Percentiles rank a stretch among this genome's conserved stretches.
Conservation (phyloP, 1,284 basidiomycete species). For the Rhodotorula sp. region DNA sequence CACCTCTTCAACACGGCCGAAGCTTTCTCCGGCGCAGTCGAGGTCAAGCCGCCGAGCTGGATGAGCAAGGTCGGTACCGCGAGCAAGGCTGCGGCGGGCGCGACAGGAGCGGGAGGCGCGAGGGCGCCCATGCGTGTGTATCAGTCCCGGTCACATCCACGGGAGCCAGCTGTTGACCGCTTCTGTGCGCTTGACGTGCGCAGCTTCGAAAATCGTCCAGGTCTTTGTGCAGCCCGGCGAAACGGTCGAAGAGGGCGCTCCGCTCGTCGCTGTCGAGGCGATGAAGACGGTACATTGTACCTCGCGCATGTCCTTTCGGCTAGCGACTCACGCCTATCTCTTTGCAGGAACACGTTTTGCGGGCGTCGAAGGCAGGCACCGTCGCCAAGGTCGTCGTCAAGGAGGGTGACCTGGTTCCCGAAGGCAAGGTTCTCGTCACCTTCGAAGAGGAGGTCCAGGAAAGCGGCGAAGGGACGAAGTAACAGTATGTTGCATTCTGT, state of each 20-base stretch:
- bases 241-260: slow-evolving; percentile 47
- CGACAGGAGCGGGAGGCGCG: slow-evolving; percentile 21
- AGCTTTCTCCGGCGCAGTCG: slow-evolving; percentile 25
- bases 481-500: no score
- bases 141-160: neutral
- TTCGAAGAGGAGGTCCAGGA: slow-evolving; percentile 25
- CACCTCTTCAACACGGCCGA: slow-evolving; percentile 37
- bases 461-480: neutral
- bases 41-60: slow-evolving; percentile 33
- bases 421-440: slow-evolving; percentile 88
- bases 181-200: neutral
- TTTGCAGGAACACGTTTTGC: slow-evolving; percentile 46
- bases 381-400: slow-evolving; percentile 42
- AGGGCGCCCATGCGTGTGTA: slow-evolving; percentile 38
- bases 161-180: no score
- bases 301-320: neutral
- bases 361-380: slow-evolving; percentile 45
- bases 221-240: slow-evolving; percentile 48
- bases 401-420: slow-evolving; percentile 76
- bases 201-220: slow-evolving; percentile 47
- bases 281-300: slow-evolving; percentile 41
- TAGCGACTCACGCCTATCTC: neutral
- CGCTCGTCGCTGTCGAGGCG: slow-evolving; percentile 50
- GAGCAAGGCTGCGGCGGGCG: slow-evolving; percentile 1
- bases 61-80: slow-evolving; percentile 21